These are phyloP conservation scores for Mallotus repandus DNA, from an alignment of 441 rosid species.

Conservation along the genomic window DNA sequence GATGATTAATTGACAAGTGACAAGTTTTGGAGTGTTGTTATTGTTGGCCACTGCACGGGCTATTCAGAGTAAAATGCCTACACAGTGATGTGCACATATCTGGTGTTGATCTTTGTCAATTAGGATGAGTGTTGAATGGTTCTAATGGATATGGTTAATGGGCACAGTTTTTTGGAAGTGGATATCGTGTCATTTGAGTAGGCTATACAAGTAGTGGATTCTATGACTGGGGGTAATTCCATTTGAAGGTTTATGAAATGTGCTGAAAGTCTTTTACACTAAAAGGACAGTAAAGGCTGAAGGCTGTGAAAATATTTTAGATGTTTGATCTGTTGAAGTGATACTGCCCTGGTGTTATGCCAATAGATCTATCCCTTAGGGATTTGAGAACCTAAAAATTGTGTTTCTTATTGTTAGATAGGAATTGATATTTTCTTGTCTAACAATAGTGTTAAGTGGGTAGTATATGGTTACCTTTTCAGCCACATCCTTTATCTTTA, in stretches of 20 bases:
- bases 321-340: constrained; percentile 19
- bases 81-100: constrained; percentile 9
- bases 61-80: constrained; percentile 21
- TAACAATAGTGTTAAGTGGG: constrained; percentile 20
- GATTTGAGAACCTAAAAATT: not conserved
- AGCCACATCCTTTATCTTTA: not conserved
- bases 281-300: constrained; percentile 3
- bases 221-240: not conserved
- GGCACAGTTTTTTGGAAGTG: constrained; percentile 21
- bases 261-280: constrained; percentile 1
- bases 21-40: constrained; percentile 22
- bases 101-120: constrained; percentile 18
- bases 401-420: constrained; percentile 12
- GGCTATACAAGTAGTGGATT: constrained; percentile 16
- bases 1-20: constrained; percentile 30
- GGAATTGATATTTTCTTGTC: constrained; percentile 7
- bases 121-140: constrained; percentile 13
- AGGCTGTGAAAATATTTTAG: not conserved
- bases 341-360: constrained; percentile 10
- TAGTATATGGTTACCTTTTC: constrained; percentile 9
- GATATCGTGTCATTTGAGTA: constrained; percentile 15
- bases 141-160: constrained; percentile 9
- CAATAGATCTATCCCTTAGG: constrained; percentile 10
- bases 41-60: constrained; percentile 19
- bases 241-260: constrained; percentile 15